Evolutionary conservation across 2,329 filamentous ascomycete genomes (phyloP), one percentile per base, ranked within the genome.

Genomic region (Penicillium palitans): DNA sequence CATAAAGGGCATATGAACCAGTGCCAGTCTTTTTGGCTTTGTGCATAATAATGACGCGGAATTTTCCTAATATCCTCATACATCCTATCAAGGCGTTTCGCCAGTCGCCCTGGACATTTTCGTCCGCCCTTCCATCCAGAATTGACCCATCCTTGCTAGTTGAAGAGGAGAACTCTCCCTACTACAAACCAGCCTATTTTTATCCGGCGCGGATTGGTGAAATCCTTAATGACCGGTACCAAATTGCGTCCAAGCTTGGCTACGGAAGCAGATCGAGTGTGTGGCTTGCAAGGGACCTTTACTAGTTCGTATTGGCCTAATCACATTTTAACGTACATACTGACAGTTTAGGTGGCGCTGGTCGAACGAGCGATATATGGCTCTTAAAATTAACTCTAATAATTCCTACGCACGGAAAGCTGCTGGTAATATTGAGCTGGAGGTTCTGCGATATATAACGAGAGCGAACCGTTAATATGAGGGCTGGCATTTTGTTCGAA

Each of bases 331-430:
- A 35, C 31, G 21, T 44, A 51, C 24, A 53, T 37, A 40, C 21
- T 63, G 47, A 53, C 24, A 47, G 31, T 55, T 27, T 39, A 71
- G 66, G 60, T 70, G 68, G 67, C 61, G 65, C 41, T 71, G 65
- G 67, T 41, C 57, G n/a, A 59, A 50, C 39, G 63, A 65, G 44
- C 59, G 44, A 62, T 74, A 73, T 59, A 68, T 75, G 39, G 70
- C 72, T 47, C 59, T 76, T 54, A 76, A 75, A 52, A 66, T 73
- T 33, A 71, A 71, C 45, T 55, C 72, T 33, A 62, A 55, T 52
- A 37, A 27, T 47, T 24, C n/a, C 15, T 51, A 64, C 39, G 19
- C 53, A 12, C 51, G 39, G 21, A 52, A 62, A 35, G 27, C 49
- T 21, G 15, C 62, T 39, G 56, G 57, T 39, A 27, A 58, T 9